phyloP scores from a whole-genome alignment of 768 basidiomycete genomes.

The Kwoniella europaea region DNA sequence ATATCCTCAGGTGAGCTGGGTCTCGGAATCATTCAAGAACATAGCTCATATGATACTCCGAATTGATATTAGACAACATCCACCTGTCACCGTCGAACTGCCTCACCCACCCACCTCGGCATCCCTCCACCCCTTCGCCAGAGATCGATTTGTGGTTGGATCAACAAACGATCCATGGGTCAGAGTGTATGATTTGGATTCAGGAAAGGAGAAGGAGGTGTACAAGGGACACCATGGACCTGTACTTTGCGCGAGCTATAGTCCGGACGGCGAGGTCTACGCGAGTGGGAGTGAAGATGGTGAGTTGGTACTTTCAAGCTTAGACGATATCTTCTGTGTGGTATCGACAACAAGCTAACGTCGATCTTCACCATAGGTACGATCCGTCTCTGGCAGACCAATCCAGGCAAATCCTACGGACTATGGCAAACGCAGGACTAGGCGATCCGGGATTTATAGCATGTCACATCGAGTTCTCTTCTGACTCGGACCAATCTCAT shows the following conservation, averaged over 20 bases:
- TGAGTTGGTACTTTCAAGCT: slow-evolving; percentile 33
- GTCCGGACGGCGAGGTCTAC: slow-evolving; percentile 96
- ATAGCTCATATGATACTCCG: no score
- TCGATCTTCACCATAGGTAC: slow-evolving; percentile 67
- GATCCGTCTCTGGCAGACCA: slow-evolving; percentile 97
- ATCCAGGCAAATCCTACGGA: slow-evolving; percentile 87
- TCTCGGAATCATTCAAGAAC: slow-evolving; percentile 57
- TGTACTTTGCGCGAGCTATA: slow-evolving; percentile 90
- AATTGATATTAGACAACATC: slow-evolving; percentile 60
- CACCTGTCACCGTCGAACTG: slow-evolving; percentile 76
- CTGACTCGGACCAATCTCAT: no score
- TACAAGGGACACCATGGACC: slow-evolving; percentile 97
- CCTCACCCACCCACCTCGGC: slow-evolving; percentile 90
- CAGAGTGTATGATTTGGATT: slow-evolving; percentile 79
- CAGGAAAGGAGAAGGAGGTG: slow-evolving; percentile 86
- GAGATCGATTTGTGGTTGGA: slow-evolving; percentile 92
- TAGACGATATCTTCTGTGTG: not conserved
- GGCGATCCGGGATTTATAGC: not conserved
- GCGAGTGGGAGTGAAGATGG: slow-evolving; percentile 88
- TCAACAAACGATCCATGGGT: slow-evolving; percentile 94
- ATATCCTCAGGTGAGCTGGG: slow-evolving; percentile 62
- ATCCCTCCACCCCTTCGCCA: slow-evolving; percentile 85
- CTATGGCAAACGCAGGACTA: slow-evolving; percentile 63
- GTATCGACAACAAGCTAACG: not conserved
- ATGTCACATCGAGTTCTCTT: not conserved